Conservation (phyloP, 495 filamentous ascomycete genomes). For the Xylaria longipes region DNA sequence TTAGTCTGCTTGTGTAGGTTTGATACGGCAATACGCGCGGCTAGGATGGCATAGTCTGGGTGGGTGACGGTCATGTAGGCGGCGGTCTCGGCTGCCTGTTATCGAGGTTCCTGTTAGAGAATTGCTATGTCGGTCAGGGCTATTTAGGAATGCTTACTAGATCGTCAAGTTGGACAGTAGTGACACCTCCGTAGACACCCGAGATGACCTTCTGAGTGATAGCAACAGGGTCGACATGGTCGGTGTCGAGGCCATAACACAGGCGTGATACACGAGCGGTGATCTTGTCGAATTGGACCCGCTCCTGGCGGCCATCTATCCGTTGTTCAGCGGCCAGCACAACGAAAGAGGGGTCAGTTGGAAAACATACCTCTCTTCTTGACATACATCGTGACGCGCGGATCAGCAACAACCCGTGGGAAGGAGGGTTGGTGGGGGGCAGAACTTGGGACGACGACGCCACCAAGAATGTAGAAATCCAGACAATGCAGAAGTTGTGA, state of each 20-base stretch:
- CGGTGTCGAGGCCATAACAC: conserved; percentile 94
- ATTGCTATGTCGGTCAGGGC: conserved; percentile 10
- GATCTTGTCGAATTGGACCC: conserved; percentile 99
- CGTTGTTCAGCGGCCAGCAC: conserved; percentile 32
- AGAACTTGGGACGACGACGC: conserved; percentile 23
- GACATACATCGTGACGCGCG: conserved; percentile 59
- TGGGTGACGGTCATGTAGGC: conserved; percentile 99
- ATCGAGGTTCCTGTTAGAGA: not conserved
- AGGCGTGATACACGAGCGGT: conserved; percentile 96
- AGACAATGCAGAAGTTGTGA: not conserved
- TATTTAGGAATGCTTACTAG: conserved; percentile 66
- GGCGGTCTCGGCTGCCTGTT: conserved; percentile 94
- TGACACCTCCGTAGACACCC: conserved; percentile 98
- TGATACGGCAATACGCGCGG: conserved; percentile 96
- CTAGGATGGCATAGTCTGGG: conserved; percentile 98
- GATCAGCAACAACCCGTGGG: not conserved
- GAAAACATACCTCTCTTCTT: conserved; percentile 62
- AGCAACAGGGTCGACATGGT: conserved; percentile 96
- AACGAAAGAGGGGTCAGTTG: not conserved
- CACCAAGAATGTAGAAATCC: not conserved
- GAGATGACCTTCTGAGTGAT: conserved; percentile 99
- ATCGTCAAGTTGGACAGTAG: conserved; percentile 94
- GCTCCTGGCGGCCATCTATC: conserved; percentile 97
- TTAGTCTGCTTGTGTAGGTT: conserved; percentile 99
- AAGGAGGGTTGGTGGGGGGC: conserved; percentile 8